phyloP scores from a whole-genome alignment of 2,329 filamentous ascomycete genomes.

The Cadophora luteo-olivacea region DNA sequence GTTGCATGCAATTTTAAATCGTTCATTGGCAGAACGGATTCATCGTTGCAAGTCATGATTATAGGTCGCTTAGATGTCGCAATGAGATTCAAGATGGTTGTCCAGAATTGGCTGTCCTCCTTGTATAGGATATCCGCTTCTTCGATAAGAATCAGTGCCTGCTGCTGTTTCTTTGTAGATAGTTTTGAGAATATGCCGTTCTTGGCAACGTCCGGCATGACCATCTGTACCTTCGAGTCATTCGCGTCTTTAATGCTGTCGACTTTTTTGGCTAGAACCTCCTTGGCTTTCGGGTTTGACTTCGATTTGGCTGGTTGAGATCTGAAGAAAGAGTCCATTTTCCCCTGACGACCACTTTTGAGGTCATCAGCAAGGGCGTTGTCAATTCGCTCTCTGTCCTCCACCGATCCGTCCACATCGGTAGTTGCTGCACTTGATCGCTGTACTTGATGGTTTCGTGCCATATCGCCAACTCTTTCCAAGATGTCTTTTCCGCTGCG shows the following conservation, averaged over 20 bases:
- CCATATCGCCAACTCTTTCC: conserved; percentile 96
- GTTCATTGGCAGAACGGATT: conserved; percentile 77
- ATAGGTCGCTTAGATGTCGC: conserved; percentile 87
- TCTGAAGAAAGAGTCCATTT: conserved; percentile 83
- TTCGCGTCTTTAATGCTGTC: conserved; percentile 16
- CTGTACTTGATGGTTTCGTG: conserved; percentile 88
- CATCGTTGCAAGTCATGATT: conserved; percentile 94
- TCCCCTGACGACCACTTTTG: conserved; percentile 75
- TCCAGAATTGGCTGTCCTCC: conserved; percentile 96
- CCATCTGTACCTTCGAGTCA: neutral
- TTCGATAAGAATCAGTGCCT: conserved; percentile 92
- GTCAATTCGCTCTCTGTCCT: conserved; percentile 44
- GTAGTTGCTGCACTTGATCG: conserved; percentile 49
- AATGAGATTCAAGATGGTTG: conserved; percentile 78
- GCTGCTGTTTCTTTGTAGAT: conserved; percentile 67
- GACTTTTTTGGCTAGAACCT: conserved; percentile 7
- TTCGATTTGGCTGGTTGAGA: conserved; percentile 49
- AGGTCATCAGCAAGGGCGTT: conserved; percentile 62
- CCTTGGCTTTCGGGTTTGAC: conserved; percentile 29
- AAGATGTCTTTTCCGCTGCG: conserved; percentile 88
- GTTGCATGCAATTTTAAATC: conserved; percentile 84
- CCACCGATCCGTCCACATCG: conserved; percentile 42
- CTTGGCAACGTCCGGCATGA: neutral
- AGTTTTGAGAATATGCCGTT: conserved; percentile 27
- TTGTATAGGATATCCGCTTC: conserved; percentile 94